Evolutionary conservation across 495 filamentous ascomycete genomes (phyloP).

Genomic region (Tuber magnatum): DNA sequence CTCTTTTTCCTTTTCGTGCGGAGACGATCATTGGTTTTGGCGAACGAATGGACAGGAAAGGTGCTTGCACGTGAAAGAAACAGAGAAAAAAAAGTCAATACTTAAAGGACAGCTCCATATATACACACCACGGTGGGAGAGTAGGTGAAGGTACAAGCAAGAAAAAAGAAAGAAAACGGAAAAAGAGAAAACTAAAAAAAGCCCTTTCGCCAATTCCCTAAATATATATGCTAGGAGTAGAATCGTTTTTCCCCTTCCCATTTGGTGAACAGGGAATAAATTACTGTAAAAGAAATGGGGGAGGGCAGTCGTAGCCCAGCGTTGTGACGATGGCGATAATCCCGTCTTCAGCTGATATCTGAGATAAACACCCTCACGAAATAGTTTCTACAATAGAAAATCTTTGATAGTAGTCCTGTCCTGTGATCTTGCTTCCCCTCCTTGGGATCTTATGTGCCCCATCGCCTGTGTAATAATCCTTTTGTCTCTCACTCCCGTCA

Average conservation of each 20-base stretch:
- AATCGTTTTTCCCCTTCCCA: background rate
- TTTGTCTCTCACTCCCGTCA: background rate
- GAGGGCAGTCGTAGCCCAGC: background rate
- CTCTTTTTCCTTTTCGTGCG: background rate
- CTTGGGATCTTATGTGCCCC: background rate
- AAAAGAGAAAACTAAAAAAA: background rate
- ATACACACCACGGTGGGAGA: background rate
- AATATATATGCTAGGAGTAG: background rate
- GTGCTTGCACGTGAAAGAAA: background rate
- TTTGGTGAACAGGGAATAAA: background rate
- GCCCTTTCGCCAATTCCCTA: background rate
- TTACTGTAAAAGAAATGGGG: background rate
- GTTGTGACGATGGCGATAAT: background rate
- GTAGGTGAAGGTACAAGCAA: no score
- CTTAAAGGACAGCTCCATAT: background rate
- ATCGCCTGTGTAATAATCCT: background rate
- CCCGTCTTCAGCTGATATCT: background rate
- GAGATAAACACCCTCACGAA: background rate
- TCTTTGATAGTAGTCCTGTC: conserved; percentile 35
- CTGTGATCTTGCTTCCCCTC: conserved; percentile 31
- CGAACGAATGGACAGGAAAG: background rate
- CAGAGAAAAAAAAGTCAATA: background rate
- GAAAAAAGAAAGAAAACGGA: background rate
- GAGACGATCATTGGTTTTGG: background rate
- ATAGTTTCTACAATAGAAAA: conserved; percentile 16